Evolutionary conservation across 257 asterid species (phyloP).

Genomic region (Apocynum venetum): DNA sequence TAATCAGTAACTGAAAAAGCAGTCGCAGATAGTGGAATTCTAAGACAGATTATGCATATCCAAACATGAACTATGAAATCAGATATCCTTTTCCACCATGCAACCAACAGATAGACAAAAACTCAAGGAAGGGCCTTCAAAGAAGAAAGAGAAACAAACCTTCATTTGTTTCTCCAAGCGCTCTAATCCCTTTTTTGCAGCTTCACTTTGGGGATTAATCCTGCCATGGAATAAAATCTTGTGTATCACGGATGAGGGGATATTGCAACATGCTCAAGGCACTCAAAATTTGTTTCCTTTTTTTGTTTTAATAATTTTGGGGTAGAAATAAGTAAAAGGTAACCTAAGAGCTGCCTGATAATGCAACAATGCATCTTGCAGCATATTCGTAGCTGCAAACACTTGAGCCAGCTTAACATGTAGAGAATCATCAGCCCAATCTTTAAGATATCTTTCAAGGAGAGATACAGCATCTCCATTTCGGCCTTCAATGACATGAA

Average conservation of each 20-base stretch:
- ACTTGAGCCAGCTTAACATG: conserved; percentile 98
- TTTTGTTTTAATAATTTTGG: background rate
- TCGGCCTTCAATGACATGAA: conserved; percentile 90
- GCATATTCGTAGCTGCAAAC: conserved; percentile 84
- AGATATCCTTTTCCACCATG: conserved; percentile 6
- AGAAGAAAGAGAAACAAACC: conserved; percentile 42
- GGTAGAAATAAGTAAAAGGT: background rate
- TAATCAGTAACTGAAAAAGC: background rate
- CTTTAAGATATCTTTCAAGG: conserved; percentile 79
- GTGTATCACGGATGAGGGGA: background rate
- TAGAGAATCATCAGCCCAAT: conserved; percentile 93
- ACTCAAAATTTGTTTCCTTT: background rate
- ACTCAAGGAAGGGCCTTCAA: background rate
- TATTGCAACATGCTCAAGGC: background rate
- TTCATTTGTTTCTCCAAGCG: conserved; percentile 97
- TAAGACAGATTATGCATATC: background rate
- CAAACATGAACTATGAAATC: background rate
- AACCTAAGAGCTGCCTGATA: conserved; percentile 93
- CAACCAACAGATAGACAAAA: conserved; percentile 1
- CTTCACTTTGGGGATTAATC: conserved; percentile 85
- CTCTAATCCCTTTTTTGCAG: conserved; percentile 84
- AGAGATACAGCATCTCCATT: conserved; percentile 86
- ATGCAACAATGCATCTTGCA: conserved; percentile 89
- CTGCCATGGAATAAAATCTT: conserved; percentile 37
- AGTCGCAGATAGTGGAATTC: background rate